A percentile compares a stretch with the other conserved stretches of the same genome.
Evolutionary conservation across 2,329 filamentous ascomycete genomes (phyloP).

Genomic region (Monilinia polystroma): DNA sequence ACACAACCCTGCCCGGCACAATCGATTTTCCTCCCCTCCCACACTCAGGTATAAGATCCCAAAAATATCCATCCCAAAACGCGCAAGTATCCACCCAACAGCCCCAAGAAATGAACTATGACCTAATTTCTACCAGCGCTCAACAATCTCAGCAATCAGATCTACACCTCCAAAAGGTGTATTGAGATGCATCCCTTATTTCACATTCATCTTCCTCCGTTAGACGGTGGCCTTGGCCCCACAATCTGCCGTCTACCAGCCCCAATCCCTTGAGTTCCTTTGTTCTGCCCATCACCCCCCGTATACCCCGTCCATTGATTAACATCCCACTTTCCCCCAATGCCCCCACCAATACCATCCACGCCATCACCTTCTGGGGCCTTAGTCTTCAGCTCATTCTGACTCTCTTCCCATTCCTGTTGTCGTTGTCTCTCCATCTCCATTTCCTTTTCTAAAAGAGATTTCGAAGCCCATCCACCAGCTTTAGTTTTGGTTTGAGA

Average conservation of each 20-base stretch:
- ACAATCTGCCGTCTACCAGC: constrained; percentile 74
- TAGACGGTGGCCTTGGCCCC: constrained; percentile 64
- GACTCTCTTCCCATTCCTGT: constrained; percentile 69
- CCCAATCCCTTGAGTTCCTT: constrained; percentile 63
- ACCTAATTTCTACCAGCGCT: neutral
- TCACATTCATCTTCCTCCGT: neutral
- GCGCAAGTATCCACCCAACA: neutral
- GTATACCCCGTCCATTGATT: constrained; percentile 63
- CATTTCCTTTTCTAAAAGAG: constrained; percentile 59
- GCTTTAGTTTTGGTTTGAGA: constrained; percentile 53
- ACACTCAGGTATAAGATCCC: neutral
- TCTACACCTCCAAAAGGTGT: neutral
- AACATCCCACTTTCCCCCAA: constrained; percentile 66
- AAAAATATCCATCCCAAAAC: constrained; percentile 16
- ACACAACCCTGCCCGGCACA: neutral
- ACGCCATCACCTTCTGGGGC: constrained; percentile 49
- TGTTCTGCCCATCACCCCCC: constrained; percentile 73
- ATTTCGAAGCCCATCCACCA: constrained; percentile 53
- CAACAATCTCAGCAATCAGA: neutral
- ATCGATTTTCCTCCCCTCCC: neutral
- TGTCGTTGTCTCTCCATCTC: constrained; percentile 59
- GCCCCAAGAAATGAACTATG: neutral
- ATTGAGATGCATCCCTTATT: neutral
- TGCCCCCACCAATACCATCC: constrained; percentile 65
- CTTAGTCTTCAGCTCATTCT: constrained; percentile 57